Conservation (phyloP, 495 filamentous ascomycete genomes). For the Pyronema omphalodes region DNA sequence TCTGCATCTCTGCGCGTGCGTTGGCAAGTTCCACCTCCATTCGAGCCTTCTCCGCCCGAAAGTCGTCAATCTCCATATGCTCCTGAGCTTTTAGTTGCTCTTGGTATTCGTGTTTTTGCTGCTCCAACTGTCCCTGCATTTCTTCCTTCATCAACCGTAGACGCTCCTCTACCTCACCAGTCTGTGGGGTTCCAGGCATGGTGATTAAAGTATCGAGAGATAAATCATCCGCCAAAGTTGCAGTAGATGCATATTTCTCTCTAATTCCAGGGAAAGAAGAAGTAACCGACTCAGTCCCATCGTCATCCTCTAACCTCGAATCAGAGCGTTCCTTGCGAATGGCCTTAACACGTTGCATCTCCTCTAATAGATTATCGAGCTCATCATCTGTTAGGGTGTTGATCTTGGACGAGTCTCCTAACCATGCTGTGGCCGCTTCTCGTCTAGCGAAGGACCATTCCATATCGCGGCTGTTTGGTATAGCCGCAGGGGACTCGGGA, state of each 20-base stretch:
- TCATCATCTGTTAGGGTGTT: conserved; percentile 80
- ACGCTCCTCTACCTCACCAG: conserved; percentile 52
- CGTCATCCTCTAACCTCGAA: conserved; percentile 63
- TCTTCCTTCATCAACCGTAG: conserved; percentile 60
- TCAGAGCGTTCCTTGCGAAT: conserved; percentile 59
- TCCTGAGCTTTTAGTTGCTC: conserved; percentile 61
- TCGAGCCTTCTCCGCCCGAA: conserved; percentile 60
- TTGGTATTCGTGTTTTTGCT: conserved; percentile 68
- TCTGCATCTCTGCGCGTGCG: conserved; percentile 73
- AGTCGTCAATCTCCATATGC: conserved; percentile 63
- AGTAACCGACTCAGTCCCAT: conserved; percentile 41
- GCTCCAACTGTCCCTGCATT: conserved; percentile 75
- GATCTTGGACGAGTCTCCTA: conserved; percentile 86
- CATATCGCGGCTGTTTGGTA: conserved; percentile 53
- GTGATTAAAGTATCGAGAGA: conserved; percentile 88
- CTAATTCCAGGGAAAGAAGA: conserved; percentile 55
- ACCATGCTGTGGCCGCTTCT: conserved; percentile 75
- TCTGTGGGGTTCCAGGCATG: conserved; percentile 77
- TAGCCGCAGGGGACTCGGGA: conserved; percentile 61
- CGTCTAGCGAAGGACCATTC: conserved; percentile 92
- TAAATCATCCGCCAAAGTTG: conserved; percentile 77
- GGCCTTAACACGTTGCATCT: conserved; percentile 74
- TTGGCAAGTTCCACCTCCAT: conserved; percentile 71
- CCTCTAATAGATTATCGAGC: conserved; percentile 82
- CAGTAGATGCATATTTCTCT: conserved; percentile 92